These are phyloP conservation scores for Corymbia citriodora DNA, from an alignment of 441 rosid species.

Conservation along the genomic window DNA sequence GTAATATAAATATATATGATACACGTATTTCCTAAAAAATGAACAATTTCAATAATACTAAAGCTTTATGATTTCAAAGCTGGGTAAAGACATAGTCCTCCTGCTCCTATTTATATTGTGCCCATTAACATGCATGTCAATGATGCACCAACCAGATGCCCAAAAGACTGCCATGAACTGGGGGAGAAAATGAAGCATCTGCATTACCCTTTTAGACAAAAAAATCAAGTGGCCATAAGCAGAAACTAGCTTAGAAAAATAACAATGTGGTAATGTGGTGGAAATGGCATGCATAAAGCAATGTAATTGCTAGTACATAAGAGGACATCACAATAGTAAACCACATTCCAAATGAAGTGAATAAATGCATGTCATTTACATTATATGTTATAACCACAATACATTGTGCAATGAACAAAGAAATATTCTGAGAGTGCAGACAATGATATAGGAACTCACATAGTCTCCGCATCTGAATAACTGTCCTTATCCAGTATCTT, in stretches of 20 bases:
- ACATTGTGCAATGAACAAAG: background rate
- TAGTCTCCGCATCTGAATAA: slow-evolving; percentile 63
- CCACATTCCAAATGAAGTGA: background rate
- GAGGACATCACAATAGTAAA: background rate
- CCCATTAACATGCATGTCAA: background rate
- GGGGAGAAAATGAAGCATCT: background rate
- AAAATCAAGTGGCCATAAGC: background rate
- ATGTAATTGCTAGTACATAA: background rate
- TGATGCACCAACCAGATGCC: background rate
- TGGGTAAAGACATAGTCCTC: background rate
- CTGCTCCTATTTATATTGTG: background rate
- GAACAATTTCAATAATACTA: background rate
- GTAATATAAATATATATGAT: background rate
- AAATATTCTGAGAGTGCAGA: background rate
- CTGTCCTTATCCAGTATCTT: slow-evolving; percentile 88
- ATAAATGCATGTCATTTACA: background rate
- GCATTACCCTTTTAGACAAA: background rate
- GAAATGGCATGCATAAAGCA: background rate
- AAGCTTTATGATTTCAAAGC: background rate
- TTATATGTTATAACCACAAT: background rate
- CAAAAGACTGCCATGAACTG: background rate
- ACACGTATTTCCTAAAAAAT: background rate
- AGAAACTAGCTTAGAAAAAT: background rate
- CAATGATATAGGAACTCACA: slow-evolving; percentile 33
- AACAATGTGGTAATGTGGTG: background rate